phyloP scores from a whole-genome alignment of 1,284 basidiomycete genomes.

The Cryptococcus sp. region DNA sequence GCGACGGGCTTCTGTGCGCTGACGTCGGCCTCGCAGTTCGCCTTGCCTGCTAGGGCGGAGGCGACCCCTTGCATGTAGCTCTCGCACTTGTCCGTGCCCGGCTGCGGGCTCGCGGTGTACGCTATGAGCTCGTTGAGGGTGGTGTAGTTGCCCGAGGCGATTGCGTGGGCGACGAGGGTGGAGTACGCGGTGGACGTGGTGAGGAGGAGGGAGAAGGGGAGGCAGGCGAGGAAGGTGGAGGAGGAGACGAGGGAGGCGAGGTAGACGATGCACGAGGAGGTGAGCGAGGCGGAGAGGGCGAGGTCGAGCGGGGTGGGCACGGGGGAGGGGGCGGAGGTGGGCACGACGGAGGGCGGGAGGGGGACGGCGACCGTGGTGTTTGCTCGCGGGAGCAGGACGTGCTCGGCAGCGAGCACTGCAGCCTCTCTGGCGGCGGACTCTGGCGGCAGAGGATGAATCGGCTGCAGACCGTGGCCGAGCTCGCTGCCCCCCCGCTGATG shows the following conservation, averaged over 20 bases:
- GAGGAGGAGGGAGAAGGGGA: conserved; percentile 69
- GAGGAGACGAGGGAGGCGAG: conserved; percentile 67
- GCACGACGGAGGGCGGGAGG: conserved; percentile 45
- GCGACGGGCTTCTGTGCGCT: conserved; percentile 18
- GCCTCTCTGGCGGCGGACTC: too few species aligned
- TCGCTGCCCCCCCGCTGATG: too few species aligned
- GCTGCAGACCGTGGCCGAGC: too few species aligned
- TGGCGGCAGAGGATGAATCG: too few species aligned
- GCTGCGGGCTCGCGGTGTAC: conserved; percentile 29
- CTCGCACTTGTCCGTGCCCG: conserved; percentile 25
- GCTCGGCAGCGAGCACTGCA: too few species aligned
- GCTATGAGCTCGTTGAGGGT: conserved; percentile 61
- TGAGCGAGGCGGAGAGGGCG: conserved; percentile 60
- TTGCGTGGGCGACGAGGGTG: conserved; percentile 34
- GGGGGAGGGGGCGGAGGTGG: conserved; percentile 60
- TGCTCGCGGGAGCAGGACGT: neutral
- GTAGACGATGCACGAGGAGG: conserved; percentile 64
- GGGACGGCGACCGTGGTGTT: conserved; percentile 39
- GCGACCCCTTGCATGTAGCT: conserved; percentile 24
- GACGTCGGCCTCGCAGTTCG: conserved; percentile 39
- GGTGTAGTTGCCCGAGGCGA: conserved; percentile 61
- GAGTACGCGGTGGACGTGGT: conserved; percentile 59
- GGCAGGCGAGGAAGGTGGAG: conserved; percentile 61
- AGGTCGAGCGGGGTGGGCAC: conserved; percentile 73
- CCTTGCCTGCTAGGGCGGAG: conserved; percentile 23